Conservation (phyloP, 208 protist genomes). For the Wallacemonas sp. region DNA sequence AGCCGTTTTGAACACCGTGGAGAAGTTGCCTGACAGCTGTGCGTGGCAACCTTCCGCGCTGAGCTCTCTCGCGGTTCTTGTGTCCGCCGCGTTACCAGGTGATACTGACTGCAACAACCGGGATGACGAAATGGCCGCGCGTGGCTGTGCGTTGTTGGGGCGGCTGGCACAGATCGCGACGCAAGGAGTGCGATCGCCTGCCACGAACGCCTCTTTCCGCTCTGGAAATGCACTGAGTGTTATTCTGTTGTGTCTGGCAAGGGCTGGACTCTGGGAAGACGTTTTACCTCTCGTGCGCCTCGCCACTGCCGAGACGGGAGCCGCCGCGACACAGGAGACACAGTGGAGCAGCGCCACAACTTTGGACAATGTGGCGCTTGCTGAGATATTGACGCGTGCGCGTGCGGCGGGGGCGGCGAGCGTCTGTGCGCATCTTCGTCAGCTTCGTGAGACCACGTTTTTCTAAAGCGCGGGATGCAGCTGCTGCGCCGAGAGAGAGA, state of each 20-base stretch:
- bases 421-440: constrained; percentile 56
- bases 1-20: neutral
- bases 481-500: neutral
- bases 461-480: constrained; percentile 37
- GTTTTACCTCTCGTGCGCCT: constrained; percentile 16
- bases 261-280: constrained; percentile 28
- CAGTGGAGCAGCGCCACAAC: constrained; percentile 18
- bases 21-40: neutral
- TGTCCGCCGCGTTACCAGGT: neutral
- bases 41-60: constrained; percentile 10
- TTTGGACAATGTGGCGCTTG: constrained; percentile 53
- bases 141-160: neutral
- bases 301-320: neutral
- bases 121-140: neutral
- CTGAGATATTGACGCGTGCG: constrained; percentile 53
- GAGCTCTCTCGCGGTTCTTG: neutral
- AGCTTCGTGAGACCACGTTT: constrained; percentile 63
- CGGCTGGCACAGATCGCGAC: neutral
- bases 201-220: neutral
- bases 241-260: constrained; percentile 24
- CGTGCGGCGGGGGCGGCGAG: constrained; percentile 53
- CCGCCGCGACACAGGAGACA: neutral
- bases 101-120: neutral
- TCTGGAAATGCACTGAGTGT: constrained; percentile 38
- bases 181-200: neutral